Base-by-base conservation (phyloP, 148 eudicot genomes). In the Rhododendron henanense region DNA sequence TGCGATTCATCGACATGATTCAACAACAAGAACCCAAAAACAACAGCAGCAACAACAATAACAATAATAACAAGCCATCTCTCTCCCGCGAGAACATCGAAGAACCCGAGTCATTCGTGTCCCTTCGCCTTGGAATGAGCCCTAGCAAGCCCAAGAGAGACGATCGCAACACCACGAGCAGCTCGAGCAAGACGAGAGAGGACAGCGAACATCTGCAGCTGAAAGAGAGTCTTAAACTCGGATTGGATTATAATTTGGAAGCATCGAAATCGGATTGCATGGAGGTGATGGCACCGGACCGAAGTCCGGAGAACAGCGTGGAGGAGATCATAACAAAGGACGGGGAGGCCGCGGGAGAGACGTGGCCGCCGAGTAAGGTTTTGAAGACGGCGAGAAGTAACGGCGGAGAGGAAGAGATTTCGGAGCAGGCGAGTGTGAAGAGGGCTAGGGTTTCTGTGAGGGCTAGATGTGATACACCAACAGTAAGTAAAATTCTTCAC, bases 361-460 rank as follows among this genome's bases (percentile, higher is more conserved):
- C 85, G 45, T 88, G 91, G 89, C 88, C 90, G 47, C 90, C 92
- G 5, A 89, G 93, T 81, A 93, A 91, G 86, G 91, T 31, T 78
- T 67, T 75, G 69, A 92, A 91, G 90, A 90, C 89, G 10, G 37
- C 57, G 81, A 90, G 89, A 85, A 88, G 87, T 0, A 5, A 2
- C 21, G 16, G 11, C 81, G 90, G 88, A 63, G 91, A 87, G 2
- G 95, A 91, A 14, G 94, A 92, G 51, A 25, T 88, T 80, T 82
- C 89, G 41, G 90, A 90, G 81, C 87, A 86, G 75, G 77, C 85
- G 18, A 88, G 55, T 55, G 88, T 90, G 25, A 95, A 94, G 88
- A 89, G 95, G 86, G 96, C 96, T 67, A 90, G 98, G 89, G 98
- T 95, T 83, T 95, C 95, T 81, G 98, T 95, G 15, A 87, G 98